phyloP scores from a whole-genome alignment of 805 yeast genomes.

The Cyberlindnera maclurae region DNA sequence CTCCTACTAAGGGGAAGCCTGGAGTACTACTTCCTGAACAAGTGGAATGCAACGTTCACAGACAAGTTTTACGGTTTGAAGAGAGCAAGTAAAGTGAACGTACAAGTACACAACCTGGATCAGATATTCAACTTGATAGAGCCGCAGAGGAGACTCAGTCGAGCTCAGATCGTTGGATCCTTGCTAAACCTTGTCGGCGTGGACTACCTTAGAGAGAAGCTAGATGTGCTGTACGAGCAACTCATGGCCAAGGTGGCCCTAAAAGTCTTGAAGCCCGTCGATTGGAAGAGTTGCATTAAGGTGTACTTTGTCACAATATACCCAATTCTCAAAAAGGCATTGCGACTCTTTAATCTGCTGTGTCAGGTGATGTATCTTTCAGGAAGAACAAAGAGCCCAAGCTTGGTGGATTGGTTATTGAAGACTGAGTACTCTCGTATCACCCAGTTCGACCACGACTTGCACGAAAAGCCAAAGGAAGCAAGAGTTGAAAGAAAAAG shows the following conservation, averaged over 20 bases:
- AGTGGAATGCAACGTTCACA: slow-evolving; percentile 81
- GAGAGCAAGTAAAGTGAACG: slow-evolving; percentile 32
- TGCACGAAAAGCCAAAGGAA: slow-evolving; percentile 12
- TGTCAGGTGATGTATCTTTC: slow-evolving; percentile 61
- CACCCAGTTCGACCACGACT: slow-evolving; percentile 22
- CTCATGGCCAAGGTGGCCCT: slow-evolving; percentile 54
- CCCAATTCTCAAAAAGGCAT: slow-evolving; percentile 47
- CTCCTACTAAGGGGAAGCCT: slow-evolving; percentile 50
- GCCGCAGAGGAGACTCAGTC: slow-evolving; percentile 43
- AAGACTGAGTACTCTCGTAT: slow-evolving; percentile 52
- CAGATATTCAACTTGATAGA: slow-evolving; percentile 36
- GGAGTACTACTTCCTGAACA: slow-evolving; percentile 62
- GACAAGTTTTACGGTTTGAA: slow-evolving; percentile 91
- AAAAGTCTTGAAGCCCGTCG: slow-evolving; percentile 29
- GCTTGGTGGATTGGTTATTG: slow-evolving; percentile 53
- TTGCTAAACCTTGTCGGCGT: slow-evolving; percentile 55
- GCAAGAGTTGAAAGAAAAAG: not conserved
- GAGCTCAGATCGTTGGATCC: slow-evolving; percentile 45
- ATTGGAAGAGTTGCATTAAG: slow-evolving; percentile 20
- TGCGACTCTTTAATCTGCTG: slow-evolving; percentile 44
- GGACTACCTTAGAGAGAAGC: slow-evolving; percentile 64
- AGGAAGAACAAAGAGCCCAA: slow-evolving; percentile 57
- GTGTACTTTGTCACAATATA: slow-evolving; percentile 47
- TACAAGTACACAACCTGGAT: slow-evolving; percentile 26
- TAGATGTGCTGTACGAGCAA: slow-evolving; percentile 55